Evolutionary conservation across 2,329 filamentous ascomycete genomes (phyloP), one percentile per base, ranked within the genome.

Genomic region (Zymoseptoria brevis): DNA sequence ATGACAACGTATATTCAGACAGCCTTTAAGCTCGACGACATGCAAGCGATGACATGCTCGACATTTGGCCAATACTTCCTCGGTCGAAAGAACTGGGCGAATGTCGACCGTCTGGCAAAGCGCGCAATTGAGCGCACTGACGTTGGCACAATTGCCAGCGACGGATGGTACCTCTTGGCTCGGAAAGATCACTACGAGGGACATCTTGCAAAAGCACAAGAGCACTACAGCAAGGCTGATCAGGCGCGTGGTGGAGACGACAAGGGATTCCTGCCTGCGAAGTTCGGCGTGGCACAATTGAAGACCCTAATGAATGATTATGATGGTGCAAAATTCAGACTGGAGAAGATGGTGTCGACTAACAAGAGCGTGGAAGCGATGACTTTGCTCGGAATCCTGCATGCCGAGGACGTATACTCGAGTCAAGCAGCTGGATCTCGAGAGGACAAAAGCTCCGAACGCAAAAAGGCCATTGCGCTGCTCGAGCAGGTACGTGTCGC

Each of bases 71-170:
- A 85, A 63, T 96, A 96, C 74, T 97, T 96, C 75, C 78, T 96
- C 26, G 86, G 90, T 1, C 84, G 89, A 68, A 95, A 91, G 72
- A 84, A 86, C 8, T 87, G 90, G 74, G 77, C 84, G 22, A 91
- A 90, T 61, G 91, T 94, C 8, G 91, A 97, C 66, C 86, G 86
- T 19, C 81, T 99, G 19, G 90, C 93, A 7, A 88, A 92, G 72
- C 94, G 94, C 73, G 92, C 94, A 6, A 96, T 99, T 63, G 90
- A 96, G 70, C 87, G 90, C 68, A 97, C 94, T 2, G 94, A 99
- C 71, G 90, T 97, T 67, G 96, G 96, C 73, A 90, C 92, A 3
- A 90, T 97, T 73, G 93, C 93, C 22, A 96, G 93, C 75, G 95
- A 99, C 72, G 95, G 94, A 41, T 97, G 93, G 92, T 99, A 96